Conservation (phyloP, 2,329 filamentous ascomycete species). For the Colletotrichum kahawae region DNA sequence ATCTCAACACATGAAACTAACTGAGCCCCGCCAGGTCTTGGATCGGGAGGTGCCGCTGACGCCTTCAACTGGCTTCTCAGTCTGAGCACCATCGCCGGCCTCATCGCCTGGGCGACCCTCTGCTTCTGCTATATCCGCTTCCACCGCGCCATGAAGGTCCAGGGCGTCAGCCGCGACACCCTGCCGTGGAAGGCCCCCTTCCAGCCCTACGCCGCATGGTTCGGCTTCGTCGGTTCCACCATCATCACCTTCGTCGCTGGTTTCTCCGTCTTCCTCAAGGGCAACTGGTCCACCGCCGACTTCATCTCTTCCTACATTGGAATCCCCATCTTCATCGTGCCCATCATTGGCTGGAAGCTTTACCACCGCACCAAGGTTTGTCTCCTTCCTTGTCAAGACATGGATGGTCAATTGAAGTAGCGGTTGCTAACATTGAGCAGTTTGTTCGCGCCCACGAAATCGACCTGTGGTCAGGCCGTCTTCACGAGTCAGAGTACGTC, state of each 20-base stretch:
- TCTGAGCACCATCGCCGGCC: conserved; percentile 48
- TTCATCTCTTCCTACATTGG: conserved; percentile 72
- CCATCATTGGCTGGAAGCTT: conserved; percentile 46
- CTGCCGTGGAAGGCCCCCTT: conserved; percentile 49
- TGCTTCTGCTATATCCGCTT: conserved; percentile 48
- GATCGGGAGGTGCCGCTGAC: conserved; percentile 46
- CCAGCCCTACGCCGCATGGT: conserved; percentile 47
- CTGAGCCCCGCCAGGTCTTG: conserved; percentile 47
- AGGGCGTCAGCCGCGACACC: conserved; percentile 38
- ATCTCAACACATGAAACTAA: conserved; percentile 47
- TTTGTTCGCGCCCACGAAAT: conserved; percentile 28
- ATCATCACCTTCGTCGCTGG: conserved; percentile 59
- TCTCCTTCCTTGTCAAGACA: background rate
- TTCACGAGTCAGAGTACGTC: conserved; percentile 17
- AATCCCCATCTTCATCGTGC: conserved; percentile 62
- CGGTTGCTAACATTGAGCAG: background rate
- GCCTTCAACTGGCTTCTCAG: conserved; percentile 55
- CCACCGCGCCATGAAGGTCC: conserved; percentile 43
- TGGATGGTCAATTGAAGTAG: too few species aligned
- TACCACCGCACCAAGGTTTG: conserved; percentile 15
- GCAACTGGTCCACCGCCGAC: conserved; percentile 56
- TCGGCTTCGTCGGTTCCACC: conserved; percentile 47
- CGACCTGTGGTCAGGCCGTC: conserved; percentile 31
- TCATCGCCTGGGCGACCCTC: conserved; percentile 49
- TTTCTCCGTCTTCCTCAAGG: conserved; percentile 67